Base-by-base conservation (phyloP, 441 rosid genomes). In the Gossypium gossypioides region DNA sequence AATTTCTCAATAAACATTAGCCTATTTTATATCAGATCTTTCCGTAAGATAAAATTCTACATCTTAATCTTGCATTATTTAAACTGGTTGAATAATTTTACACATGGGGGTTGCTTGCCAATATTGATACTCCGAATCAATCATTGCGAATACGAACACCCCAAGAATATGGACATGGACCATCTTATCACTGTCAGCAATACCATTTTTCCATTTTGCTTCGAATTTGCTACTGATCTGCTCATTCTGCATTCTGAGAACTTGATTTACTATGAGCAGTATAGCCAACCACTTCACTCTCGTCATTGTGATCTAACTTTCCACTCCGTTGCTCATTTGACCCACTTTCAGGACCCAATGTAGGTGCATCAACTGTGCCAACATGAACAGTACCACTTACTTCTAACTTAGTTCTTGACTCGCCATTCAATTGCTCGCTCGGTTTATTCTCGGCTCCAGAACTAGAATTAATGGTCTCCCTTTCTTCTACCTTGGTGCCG, bases 51-150 rank as follows among this genome's bases (percentile, higher is more conserved):
- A 61, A 50, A 72, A 22, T 16, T 75, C 80, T 78, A 78, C 79
- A 75, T 37, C 71, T 62, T 37, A 48, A 71, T 42, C 48, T 71
- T n/a, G 24, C 57, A 56, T 44, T 64, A 72, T 76, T 76, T 56
- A n/a, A 69, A 32, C 63, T 61, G 55, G 76, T 75, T 76, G 34
- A 83, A 80, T 82, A 68, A 72, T 79, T 79, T 75, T 75, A 83
- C 83, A 80, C 80, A 40, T 12, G 19, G 54, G 72, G 56, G 50
- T 73, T 77, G 76, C 75, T 67, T 48, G 77, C 73, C 37, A 24
- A 24, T 24, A 24, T 24, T 4, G 8, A 5, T 44, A 46, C 40
- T 6, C 10, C 68, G 8, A 10, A 9, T 65, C 5, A 24, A 65
- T 10, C 12, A 2, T 0, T 52, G 1, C 8, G 57, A 16, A 52